A percentile compares a stretch with the other conserved stretches of the same genome.
These are phyloP conservation scores for Jamesozyma hellenica DNA, from an alignment of 805 yeast species.

Conservation along the genomic window DNA sequence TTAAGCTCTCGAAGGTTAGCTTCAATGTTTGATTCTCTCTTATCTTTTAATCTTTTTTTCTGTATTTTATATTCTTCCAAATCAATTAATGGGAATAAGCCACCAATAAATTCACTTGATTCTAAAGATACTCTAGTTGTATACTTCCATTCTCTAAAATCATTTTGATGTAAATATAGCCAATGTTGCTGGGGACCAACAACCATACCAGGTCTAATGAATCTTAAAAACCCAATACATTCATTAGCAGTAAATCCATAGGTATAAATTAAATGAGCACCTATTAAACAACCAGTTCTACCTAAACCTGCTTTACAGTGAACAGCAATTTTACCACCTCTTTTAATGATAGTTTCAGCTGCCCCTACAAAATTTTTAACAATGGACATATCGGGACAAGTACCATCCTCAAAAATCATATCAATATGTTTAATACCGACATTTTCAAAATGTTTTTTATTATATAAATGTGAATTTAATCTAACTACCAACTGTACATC, in stretches of 20 bases:
- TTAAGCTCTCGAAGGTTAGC: constrained; percentile 14
- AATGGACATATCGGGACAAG: constrained; percentile 90
- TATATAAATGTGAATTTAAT: constrained; percentile 84
- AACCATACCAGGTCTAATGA: constrained; percentile 98
- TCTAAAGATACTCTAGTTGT: constrained; percentile 72
- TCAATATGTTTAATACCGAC: constrained; percentile 83
- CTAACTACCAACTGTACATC: constrained; percentile 85
- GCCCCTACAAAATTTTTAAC: constrained; percentile 92
- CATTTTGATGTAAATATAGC: constrained; percentile 92
- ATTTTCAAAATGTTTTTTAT: constrained; percentile 70
- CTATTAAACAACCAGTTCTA: constrained; percentile 94
- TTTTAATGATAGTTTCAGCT: constrained; percentile 75
- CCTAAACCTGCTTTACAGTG: constrained; percentile 98
- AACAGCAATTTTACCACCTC: constrained; percentile 93
- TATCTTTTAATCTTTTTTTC: constrained; percentile 28
- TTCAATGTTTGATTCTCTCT: constrained; percentile 19
- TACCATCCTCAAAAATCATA: constrained; percentile 95
- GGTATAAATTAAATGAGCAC: constrained; percentile 91
- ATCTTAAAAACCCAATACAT: constrained; percentile 92
- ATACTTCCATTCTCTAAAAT: constrained; percentile 91
- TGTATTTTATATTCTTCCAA: constrained; percentile 53
- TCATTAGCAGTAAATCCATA: constrained; percentile 96
- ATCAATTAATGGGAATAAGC: constrained; percentile 50
- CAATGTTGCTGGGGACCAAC: constrained; percentile 99
- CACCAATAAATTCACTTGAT: constrained; percentile 59